Conservation (phyloP, 1,284 basidiomycete species). For the Cryptococcus sp. region DNA sequence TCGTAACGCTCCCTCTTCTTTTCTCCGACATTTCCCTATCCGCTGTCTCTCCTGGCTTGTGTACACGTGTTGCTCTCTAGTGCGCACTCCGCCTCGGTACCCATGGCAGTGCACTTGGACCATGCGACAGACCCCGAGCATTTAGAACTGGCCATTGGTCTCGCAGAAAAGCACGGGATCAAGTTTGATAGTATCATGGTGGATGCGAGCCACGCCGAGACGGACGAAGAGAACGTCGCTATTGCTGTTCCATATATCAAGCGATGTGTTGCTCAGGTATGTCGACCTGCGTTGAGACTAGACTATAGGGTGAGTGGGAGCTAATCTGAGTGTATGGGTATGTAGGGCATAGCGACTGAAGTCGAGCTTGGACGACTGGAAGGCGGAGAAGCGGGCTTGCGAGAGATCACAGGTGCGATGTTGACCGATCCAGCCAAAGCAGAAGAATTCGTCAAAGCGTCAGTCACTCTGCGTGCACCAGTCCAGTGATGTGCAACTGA, state of each 20-base stretch:
- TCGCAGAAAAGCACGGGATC: constrained; percentile 49
- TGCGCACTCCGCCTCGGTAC: constrained; percentile 52
- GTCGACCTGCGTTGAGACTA: neutral
- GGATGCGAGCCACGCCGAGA: constrained; percentile 52
- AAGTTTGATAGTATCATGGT: constrained; percentile 55
- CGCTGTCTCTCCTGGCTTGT: neutral
- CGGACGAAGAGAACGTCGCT: constrained; percentile 53
- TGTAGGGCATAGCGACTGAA: constrained; percentile 54
- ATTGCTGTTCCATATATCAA: constrained; percentile 49
- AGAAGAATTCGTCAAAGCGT: constrained; percentile 50
- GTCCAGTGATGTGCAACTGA: too few relatives aligned
- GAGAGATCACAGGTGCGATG: constrained; percentile 54
- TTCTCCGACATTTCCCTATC: neutral
- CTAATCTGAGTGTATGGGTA: neutral
- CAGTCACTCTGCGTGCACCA: constrained; percentile 9
- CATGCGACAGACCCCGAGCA: constrained; percentile 55
- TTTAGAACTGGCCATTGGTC: constrained; percentile 52
- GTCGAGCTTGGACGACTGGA: constrained; percentile 56
- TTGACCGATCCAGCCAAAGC: constrained; percentile 54
- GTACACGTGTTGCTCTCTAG: constrained; percentile 58
- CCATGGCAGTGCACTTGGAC: constrained; percentile 54
- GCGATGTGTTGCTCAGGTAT: constrained; percentile 37
- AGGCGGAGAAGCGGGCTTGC: constrained; percentile 56
- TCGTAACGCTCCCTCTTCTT: neutral
- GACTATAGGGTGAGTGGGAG: neutral